Conservation (phyloP, 2,329 filamentous ascomycete genomes). For the Pseudonectria buxi region DNA sequence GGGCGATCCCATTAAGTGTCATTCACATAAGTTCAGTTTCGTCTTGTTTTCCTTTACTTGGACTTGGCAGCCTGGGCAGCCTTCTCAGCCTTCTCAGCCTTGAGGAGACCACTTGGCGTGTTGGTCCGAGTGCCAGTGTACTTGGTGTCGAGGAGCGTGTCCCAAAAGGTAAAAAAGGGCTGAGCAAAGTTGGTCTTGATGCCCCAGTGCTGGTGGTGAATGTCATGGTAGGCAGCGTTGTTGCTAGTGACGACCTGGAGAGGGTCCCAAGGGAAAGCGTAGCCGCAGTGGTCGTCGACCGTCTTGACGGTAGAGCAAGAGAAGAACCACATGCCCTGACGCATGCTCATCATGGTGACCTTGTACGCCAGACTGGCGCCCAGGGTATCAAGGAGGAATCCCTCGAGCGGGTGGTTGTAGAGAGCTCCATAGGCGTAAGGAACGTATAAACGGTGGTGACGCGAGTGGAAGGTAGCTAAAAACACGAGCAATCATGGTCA, state of each 20-base stretch:
- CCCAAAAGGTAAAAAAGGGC: constrained; percentile 95
- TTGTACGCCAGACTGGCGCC: constrained; percentile 83
- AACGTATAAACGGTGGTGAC: constrained; percentile 94
- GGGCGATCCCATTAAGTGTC: constrained; percentile 9
- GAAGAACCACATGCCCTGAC: constrained; percentile 87
- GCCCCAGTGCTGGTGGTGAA: constrained; percentile 98
- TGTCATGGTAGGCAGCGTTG: constrained; percentile 94
- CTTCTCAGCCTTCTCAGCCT: constrained; percentile 19
- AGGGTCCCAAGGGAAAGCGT: constrained; percentile 91
- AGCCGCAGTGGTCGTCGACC: constrained; percentile 95
- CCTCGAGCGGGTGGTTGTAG: constrained; percentile 94
- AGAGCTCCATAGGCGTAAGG: constrained; percentile 95
- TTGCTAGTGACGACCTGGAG: constrained; percentile 88
- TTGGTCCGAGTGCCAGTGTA: constrained; percentile 60
- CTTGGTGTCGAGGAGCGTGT: constrained; percentile 71
- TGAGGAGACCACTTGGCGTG: constrained; percentile 35
- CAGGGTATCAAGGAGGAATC: constrained; percentile 85
- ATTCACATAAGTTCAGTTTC: constrained; percentile 15
- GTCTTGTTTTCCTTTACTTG: constrained; percentile 8
- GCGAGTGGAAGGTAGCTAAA: constrained; percentile 79
- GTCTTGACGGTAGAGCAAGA: constrained; percentile 88
- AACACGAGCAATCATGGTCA: constrained; percentile 47
- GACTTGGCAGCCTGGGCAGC: constrained; percentile 6
- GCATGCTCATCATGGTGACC: constrained; percentile 70
- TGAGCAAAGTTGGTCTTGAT: constrained; percentile 94